These are phyloP conservation scores for Erucastrum elatum DNA, from an alignment of 345 rosid genomes.

Conservation along the genomic window DNA sequence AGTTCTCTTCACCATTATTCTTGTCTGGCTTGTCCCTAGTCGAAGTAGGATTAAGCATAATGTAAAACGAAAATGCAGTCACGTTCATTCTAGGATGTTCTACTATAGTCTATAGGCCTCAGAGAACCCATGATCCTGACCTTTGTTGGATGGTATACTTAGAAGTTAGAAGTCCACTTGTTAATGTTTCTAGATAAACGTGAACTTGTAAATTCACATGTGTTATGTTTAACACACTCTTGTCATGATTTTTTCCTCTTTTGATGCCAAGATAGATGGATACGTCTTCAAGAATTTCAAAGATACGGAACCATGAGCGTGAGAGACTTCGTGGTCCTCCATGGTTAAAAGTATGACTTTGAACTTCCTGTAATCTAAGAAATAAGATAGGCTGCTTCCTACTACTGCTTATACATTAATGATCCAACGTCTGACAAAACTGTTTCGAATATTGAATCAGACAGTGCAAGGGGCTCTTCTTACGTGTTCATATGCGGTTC, in stretches of 20 bases:
- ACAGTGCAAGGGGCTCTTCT: slow-evolving; percentile 82
- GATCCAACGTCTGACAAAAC: slow-evolving; percentile 13
- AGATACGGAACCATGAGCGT: slow-evolving; percentile 84
- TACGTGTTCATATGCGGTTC: slow-evolving; percentile 70
- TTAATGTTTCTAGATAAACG: neutral
- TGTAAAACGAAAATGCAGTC: neutral
- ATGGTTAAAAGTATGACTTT: slow-evolving; percentile 79
- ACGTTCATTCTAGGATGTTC: slow-evolving; percentile 8
- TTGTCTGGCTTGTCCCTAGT: neutral
- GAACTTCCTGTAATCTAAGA: neutral
- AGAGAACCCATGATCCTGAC: neutral
- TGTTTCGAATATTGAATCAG: slow-evolving; percentile 46
- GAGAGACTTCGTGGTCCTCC: slow-evolving; percentile 97
- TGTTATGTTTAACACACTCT: slow-evolving; percentile 17
- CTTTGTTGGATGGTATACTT: neutral
- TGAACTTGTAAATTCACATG: neutral
- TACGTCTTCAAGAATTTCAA: slow-evolving; percentile 92
- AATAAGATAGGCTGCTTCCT: slow-evolving; percentile 6
- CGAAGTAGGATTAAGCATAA: neutral
- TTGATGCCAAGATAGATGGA: slow-evolving; percentile 87
- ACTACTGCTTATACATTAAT: slow-evolving; percentile 3
- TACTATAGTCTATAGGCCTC: neutral
- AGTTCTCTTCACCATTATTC: too few relatives aligned
- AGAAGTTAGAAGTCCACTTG: too few relatives aligned
- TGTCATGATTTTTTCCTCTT: slow-evolving; percentile 19